A percentile compares a stretch with the other conserved stretches of the same genome.
phyloP scores from a whole-genome alignment of 176 grass and related monocot species.

The Musa acuminata region DNA sequence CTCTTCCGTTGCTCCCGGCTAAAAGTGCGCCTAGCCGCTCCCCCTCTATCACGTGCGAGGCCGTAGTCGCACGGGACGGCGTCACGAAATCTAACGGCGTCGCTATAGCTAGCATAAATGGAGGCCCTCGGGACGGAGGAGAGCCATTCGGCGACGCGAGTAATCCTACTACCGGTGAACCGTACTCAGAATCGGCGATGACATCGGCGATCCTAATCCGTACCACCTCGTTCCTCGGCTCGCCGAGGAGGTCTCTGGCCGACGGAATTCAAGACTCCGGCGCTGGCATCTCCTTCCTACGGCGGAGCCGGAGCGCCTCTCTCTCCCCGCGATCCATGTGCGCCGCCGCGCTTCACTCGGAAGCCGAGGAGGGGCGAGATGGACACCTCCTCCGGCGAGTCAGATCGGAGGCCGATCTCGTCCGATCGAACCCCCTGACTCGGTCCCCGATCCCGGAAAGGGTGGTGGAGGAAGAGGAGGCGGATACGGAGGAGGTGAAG shows the following conservation, averaged over 20 bases:
- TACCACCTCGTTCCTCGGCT: conserved; percentile 21
- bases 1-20: no score
- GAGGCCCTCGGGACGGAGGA: no score
- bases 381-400: conserved; percentile 34
- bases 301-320: not conserved
- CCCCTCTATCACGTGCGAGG: not conserved
- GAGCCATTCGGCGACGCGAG: no score
- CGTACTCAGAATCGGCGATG: conserved; percentile 11
- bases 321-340: not conserved
- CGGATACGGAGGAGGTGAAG: not conserved
- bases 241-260: not conserved
- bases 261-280: not conserved
- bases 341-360: not conserved
- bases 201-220: conserved; percentile 25
- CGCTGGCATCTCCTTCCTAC: not conserved
- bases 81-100: not conserved
- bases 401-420: conserved; percentile 44
- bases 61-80: not conserved
- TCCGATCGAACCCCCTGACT: not conserved
- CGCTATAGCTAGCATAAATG: no score
- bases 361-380: not conserved
- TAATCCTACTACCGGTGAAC: no score
- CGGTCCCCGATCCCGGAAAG: not conserved
- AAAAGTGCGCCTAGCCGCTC: not conserved
- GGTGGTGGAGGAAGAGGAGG: conserved; percentile 12